Conservation (phyloP, 2,329 filamentous ascomycete species). For the Sclerotinia spermophila region DNA sequence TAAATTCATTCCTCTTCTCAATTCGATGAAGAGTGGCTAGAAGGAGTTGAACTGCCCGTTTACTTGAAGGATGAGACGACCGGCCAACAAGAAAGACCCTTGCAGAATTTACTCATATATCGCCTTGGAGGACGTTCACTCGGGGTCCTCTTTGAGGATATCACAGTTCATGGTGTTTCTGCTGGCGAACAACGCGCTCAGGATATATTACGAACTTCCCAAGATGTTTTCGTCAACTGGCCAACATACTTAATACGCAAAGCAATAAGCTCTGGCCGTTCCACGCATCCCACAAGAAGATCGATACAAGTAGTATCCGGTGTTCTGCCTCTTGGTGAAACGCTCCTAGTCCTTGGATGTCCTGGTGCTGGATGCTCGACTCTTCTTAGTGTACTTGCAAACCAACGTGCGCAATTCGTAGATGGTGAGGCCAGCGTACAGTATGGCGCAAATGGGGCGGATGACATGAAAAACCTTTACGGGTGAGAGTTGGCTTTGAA, state of each 20-base stretch:
- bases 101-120: neutral
- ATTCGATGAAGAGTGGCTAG: neutral
- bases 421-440: slow-evolving; percentile 55
- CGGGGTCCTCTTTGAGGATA: slow-evolving; percentile 1
- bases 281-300: neutral
- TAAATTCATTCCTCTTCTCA: neutral
- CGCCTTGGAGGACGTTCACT: neutral
- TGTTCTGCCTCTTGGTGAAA: slow-evolving; percentile 57
- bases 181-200: neutral
- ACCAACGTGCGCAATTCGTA: slow-evolving; percentile 57
- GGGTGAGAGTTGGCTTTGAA: slow-evolving; percentile 54
- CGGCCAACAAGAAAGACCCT: neutral
- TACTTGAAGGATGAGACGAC: neutral
- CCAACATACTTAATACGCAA: neutral
- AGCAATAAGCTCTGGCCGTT: neutral
- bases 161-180: neutral
- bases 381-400: slow-evolving; percentile 66
- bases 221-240: neutral
- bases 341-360: slow-evolving; percentile 65
- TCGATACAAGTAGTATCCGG: neutral
- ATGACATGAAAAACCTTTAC: slow-evolving; percentile 46
- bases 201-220: neutral
- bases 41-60: neutral
- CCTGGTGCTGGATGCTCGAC: slow-evolving; percentile 69
- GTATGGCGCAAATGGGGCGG: slow-evolving; percentile 46